These are phyloP conservation scores for Peterozyma xylosa DNA, from an alignment of 805 yeast species.

Conservation along the genomic window DNA sequence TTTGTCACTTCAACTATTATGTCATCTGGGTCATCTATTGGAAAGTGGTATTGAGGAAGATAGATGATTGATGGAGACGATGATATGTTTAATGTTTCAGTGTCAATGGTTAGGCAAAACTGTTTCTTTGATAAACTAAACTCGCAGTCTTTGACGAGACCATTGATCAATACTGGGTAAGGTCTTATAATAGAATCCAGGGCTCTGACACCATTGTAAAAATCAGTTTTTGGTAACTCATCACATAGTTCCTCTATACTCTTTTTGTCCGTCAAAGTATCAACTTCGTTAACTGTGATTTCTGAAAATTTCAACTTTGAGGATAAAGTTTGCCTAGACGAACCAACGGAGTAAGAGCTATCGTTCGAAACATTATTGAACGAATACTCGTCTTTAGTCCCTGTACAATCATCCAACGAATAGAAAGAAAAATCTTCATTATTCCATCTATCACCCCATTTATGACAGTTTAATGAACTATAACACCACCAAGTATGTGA, in stretches of 20 bases:
- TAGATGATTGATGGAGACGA: constrained; percentile 50
- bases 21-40: constrained; percentile 23
- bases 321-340: neutral
- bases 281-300: constrained; percentile 7
- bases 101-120: constrained; percentile 40
- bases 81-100: constrained; percentile 15
- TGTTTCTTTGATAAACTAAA: constrained; percentile 46
- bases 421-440: constrained; percentile 89
- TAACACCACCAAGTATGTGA: constrained; percentile 87
- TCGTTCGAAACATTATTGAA: neutral
- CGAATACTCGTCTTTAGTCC: neutral
- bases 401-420: constrained; percentile 53
- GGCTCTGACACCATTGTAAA: constrained; percentile 63
- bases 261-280: constrained; percentile 15
- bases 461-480: constrained; percentile 61
- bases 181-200: constrained; percentile 74
- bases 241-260: neutral
- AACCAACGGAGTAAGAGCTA: neutral
- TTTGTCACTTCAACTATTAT: constrained; percentile 42
- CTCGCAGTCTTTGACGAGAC: constrained; percentile 43
- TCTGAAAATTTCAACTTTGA: neutral
- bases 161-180: constrained; percentile 56
- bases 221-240: neutral
- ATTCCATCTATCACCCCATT: constrained; percentile 91
- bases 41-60: constrained; percentile 71